phyloP scores from a whole-genome alignment of 305 asterid genomes.

The Rubia tinctorum region DNA sequence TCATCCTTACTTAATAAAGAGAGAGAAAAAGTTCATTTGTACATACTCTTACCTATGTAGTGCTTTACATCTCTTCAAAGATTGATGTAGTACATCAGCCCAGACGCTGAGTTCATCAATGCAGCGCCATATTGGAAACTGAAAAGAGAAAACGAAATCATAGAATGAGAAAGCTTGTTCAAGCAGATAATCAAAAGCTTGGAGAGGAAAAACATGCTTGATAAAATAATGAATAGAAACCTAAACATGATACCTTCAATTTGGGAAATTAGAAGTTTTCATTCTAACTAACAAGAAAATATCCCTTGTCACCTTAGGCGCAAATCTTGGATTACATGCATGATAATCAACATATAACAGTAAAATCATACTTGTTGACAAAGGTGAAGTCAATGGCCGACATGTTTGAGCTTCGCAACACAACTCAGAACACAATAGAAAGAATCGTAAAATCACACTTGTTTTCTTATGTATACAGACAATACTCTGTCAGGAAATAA shows the following conservation, averaged over 20 bases:
- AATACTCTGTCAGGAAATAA: too few species aligned
- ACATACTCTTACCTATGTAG: slow-evolving; percentile 57
- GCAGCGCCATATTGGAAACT: slow-evolving; percentile 99
- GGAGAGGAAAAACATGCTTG: not conserved
- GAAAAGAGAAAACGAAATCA: slow-evolving; percentile 13
- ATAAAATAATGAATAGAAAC: slow-evolving; percentile 28
- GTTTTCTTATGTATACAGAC: too few species aligned
- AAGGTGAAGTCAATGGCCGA: too few species aligned
- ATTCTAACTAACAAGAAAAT: slow-evolving; percentile 89
- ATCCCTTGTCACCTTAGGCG: too few species aligned
- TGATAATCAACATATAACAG: too few species aligned
- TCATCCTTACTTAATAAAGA: too few species aligned
- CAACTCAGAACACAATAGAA: too few species aligned
- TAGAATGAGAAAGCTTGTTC: slow-evolving; percentile 18
- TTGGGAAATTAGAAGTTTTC: slow-evolving; percentile 97
- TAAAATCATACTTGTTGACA: too few species aligned
- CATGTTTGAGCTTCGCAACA: too few species aligned
- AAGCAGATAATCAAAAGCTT: not conserved
- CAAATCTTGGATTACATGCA: too few species aligned
- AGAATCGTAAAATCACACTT: too few species aligned
- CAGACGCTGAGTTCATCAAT: slow-evolving; percentile 80
- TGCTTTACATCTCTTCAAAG: slow-evolving; percentile 81
- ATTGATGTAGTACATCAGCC: slow-evolving; percentile 65
- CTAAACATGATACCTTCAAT: slow-evolving; percentile 97
- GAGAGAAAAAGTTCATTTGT: not conserved